Conservation (phyloP, 345 rosid species). For the Gossypium australe region DNA sequence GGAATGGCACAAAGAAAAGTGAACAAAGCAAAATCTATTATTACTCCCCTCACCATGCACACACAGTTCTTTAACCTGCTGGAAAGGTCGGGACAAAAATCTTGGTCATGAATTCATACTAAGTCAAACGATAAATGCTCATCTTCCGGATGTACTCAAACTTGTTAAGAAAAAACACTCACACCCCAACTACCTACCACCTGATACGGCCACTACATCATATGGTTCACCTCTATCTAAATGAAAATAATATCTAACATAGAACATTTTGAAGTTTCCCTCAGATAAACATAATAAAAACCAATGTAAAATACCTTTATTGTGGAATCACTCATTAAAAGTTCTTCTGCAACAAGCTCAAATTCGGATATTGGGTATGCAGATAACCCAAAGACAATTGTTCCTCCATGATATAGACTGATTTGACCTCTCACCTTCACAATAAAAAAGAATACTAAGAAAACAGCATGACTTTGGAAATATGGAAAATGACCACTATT, state of each 20-base stretch:
- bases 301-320: slow-evolving; percentile 61
- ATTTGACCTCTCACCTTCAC: slow-evolving; percentile 91
- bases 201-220: neutral
- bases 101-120: neutral
- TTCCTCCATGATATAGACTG: slow-evolving; percentile 73
- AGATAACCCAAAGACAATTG: slow-evolving; percentile 81
- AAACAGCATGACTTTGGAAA: neutral
- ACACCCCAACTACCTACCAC: neutral
- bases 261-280: neutral
- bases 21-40: neutral
- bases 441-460: slow-evolving; percentile 16
- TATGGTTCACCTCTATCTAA: neutral
- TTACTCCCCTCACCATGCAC: neutral
- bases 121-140: neutral
- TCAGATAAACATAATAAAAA: neutral
- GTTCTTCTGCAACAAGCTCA: slow-evolving; percentile 96
- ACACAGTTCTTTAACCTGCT: neutral
- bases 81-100: neutral
- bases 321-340: slow-evolving; percentile 86
- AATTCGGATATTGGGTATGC: slow-evolving; percentile 83
- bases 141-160: neutral
- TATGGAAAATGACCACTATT: neutral
- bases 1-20: neutral
- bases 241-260: neutral
- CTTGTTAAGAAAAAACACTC: neutral